phyloP scores from a whole-genome alignment of 2,329 filamentous ascomycete genomes.

The Thermothelomyces thermophilus region DNA sequence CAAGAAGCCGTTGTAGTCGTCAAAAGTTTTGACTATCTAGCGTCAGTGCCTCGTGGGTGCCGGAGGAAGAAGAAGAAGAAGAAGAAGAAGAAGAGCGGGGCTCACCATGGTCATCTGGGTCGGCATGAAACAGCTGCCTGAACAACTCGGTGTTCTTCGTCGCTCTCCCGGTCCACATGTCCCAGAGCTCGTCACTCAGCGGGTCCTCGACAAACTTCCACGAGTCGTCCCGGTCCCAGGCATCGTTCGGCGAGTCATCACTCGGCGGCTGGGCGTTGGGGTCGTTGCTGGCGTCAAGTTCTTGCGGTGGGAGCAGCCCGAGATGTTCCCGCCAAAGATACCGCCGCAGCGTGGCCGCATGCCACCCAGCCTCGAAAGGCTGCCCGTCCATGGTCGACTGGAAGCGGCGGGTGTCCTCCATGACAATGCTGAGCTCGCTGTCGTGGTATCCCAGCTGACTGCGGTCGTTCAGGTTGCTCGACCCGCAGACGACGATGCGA shows the following conservation, averaged over 20 bases:
- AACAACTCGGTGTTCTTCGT: slow-evolving; percentile 68
- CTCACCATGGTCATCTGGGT: slow-evolving; percentile 78
- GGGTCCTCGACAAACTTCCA: slow-evolving; percentile 66
- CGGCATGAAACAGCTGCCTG: slow-evolving; percentile 75
- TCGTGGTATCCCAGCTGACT: slow-evolving; percentile 84
- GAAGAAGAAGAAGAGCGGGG: slow-evolving; percentile 1
- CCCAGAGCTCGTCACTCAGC: slow-evolving; percentile 58
- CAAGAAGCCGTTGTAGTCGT: slow-evolving; percentile 78
- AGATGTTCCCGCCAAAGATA: slow-evolving; percentile 89
- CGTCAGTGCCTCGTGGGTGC: not conserved
- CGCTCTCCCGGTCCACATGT: slow-evolving; percentile 62
- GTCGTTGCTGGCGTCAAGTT: slow-evolving; percentile 59
- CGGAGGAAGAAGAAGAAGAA: slow-evolving; percentile 11
- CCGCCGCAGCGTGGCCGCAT: slow-evolving; percentile 72
- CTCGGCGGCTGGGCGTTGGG: slow-evolving; percentile 68
- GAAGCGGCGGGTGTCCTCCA: slow-evolving; percentile 72
- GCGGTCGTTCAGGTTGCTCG: slow-evolving; percentile 87
- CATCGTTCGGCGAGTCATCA: slow-evolving; percentile 59
- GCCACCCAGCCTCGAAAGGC: slow-evolving; percentile 69
- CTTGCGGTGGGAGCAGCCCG: slow-evolving; percentile 69
- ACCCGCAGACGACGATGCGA: slow-evolving; percentile 74
- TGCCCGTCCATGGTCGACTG: slow-evolving; percentile 71
- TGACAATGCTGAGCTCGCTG: slow-evolving; percentile 82
- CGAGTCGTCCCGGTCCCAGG: slow-evolving; percentile 51
- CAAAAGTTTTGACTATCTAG: slow-evolving; percentile 71